A percentile compares a stretch with the other conserved stretches of the same genome.
phyloP scores from a whole-genome alignment of 768 basidiomycete species.

The Agrocybe pediades region DNA sequence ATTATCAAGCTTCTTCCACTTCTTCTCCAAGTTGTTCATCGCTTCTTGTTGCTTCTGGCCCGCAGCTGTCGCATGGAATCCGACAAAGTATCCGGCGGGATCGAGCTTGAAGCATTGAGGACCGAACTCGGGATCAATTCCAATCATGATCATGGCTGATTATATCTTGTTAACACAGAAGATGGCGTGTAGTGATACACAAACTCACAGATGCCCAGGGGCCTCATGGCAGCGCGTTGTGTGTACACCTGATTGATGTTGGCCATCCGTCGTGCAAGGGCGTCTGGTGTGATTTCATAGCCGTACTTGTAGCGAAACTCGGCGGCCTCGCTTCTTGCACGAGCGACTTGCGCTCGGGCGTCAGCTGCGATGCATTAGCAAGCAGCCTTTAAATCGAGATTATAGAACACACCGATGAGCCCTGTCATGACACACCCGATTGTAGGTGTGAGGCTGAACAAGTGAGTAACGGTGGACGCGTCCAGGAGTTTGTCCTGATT shows the following conservation, averaged over 20 bases:
- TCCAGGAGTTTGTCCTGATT: conserved; percentile 95
- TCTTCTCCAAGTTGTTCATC: conserved; percentile 98
- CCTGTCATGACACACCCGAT: conserved; percentile 99
- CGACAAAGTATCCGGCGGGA: conserved; percentile 97
- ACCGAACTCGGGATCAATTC: conserved; percentile 85
- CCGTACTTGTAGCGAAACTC: conserved; percentile 96
- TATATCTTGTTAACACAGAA: neutral
- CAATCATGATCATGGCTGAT: conserved; percentile 94
- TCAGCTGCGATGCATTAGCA: conserved; percentile 60
- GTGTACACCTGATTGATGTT: conserved; percentile 99
- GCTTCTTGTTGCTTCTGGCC: conserved; percentile 99
- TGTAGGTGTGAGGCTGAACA: conserved; percentile 93
- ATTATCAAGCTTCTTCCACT: conserved; percentile 93
- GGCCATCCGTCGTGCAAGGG: conserved; percentile 90
- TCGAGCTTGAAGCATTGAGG: conserved; percentile 99
- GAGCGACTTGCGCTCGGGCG: conserved; percentile 83
- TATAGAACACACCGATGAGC: conserved; percentile 68
- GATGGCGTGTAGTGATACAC: neutral
- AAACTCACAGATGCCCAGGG: conserved; percentile 86
- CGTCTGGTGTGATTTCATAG: conserved; percentile 97
- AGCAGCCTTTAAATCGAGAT: neutral
- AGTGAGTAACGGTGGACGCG: conserved; percentile 89
- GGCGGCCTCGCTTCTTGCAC: conserved; percentile 88
- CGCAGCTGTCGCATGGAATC: conserved; percentile 95
- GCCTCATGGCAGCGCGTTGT: conserved; percentile 95